Base-by-base conservation (phyloP, 768 basidiomycete species). In the Dentipellis sp. region DNA sequence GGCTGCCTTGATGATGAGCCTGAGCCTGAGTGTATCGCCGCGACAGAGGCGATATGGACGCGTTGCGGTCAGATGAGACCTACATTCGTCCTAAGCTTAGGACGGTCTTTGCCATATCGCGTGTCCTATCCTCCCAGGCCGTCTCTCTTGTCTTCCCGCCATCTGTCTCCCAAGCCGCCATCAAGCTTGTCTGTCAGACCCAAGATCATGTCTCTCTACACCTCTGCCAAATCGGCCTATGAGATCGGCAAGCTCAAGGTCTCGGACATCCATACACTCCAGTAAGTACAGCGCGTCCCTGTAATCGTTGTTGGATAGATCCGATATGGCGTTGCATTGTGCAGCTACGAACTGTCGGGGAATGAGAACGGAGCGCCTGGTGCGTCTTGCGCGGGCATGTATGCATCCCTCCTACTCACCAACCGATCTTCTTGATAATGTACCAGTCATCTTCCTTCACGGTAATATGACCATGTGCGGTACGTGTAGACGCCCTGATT, bases 291-390 rank as follows among this genome's bases (percentile, higher is more conserved):
- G 8, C 14, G 3, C 11, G 34, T 47, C 29, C 11, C 22, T 9
- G 10, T 3, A 48, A 17, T 19, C 10, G n/a, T 17, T 14, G 19
- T 6, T 22, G 6, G 2, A 2, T 36, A 1, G 7, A 29, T 46
- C 21, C 22, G 6, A 29, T 29, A 29, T 6, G 29, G 16, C 56
- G 51, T 42, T 40, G 19, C 10, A 49, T 35, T 14, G 40, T 40
- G 45, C 48, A 62, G 61, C 54, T 62, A 62, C 38, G 61, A 62
- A 19, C 47, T 62, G 34, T 62, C 59, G 12, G 61, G 61, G 23
- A 62, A 58, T 16, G 55, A 12, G 11, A 54, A 51, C 8, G 61
- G 61, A 8, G 40, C 54, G 10, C 61, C 61, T 51, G 61, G 61
- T 62, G 42, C 42, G 59, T 56, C 9, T 14, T 23, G 46, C 29